These are phyloP conservation scores for Suillus luteus DNA, from an alignment of 768 basidiomycete genomes.

Conservation along the genomic window DNA sequence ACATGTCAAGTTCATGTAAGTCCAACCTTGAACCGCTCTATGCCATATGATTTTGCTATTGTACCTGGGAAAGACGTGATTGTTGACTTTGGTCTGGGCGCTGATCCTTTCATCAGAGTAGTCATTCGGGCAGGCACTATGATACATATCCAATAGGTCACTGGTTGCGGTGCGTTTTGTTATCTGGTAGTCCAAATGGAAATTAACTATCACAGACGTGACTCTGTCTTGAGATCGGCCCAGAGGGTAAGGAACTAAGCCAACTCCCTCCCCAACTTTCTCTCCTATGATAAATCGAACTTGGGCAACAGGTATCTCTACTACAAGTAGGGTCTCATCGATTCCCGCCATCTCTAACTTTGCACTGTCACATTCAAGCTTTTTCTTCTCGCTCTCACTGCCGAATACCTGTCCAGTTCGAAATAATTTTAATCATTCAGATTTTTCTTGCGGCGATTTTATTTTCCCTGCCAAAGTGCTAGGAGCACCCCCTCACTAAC, in stretches of 20 bases:
- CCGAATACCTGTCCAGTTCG: neutral
- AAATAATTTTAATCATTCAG: neutral
- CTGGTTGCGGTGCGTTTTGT: neutral
- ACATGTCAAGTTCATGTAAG: neutral
- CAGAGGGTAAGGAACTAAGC: neutral
- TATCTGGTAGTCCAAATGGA: neutral
- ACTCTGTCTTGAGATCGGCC: neutral
- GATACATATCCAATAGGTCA: neutral
- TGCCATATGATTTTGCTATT: neutral
- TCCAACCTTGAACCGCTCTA: neutral
- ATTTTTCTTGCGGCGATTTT: neutral
- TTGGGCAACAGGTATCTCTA: neutral
- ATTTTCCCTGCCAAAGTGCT: neutral
- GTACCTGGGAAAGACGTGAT: neutral
- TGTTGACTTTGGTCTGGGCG: neutral
- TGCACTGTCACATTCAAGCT: neutral
- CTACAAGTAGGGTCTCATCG: neutral
- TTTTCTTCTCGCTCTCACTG: neutral
- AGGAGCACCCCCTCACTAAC: neutral
- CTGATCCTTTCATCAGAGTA: neutral
- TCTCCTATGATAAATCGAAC: neutral
- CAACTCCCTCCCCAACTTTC: neutral
- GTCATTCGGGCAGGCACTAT: neutral
- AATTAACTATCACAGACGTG: neutral
- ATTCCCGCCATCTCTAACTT: neutral